A percentile compares a stretch with the other conserved stretches of the same genome.
Evolutionary conservation across 106 monocot genomes (phyloP).

Genomic region (Posidonia australis): DNA sequence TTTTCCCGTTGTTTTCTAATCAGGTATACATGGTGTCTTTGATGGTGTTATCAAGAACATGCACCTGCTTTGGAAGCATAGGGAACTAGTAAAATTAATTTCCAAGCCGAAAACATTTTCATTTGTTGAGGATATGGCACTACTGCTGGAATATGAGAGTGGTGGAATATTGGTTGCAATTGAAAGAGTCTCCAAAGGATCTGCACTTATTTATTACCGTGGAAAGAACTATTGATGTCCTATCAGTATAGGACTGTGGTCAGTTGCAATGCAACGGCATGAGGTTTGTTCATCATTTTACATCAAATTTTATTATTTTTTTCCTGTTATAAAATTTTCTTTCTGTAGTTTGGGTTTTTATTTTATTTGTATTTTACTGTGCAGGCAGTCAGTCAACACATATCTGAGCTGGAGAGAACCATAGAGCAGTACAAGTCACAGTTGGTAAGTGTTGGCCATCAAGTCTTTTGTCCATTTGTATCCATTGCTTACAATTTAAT

Average conservation of each 20-base stretch:
- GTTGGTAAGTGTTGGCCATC: constrained; percentile 10
- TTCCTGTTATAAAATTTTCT: not conserved
- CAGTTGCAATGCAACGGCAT: constrained; percentile 95
- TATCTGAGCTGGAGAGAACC: constrained; percentile 23
- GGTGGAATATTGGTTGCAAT: constrained; percentile 92
- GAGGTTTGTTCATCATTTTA: constrained; percentile 56
- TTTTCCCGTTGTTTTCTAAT: constrained; percentile 7
- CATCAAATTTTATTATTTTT: not conserved
- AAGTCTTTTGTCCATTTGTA: not conserved
- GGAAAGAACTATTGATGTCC: constrained; percentile 95
- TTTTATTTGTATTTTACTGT: constrained; percentile 2
- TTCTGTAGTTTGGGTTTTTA: not conserved
- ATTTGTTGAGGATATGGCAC: constrained; percentile 87
- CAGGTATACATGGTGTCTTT: constrained; percentile 97
- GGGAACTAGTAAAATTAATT: constrained; percentile 91
- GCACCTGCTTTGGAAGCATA: constrained; percentile 99
- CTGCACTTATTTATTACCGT: constrained; percentile 84
- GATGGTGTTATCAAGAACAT: constrained; percentile 99
- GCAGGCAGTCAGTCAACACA: constrained; percentile 23
- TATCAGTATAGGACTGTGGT: constrained; percentile 78
- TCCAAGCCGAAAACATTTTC: constrained; percentile 93
- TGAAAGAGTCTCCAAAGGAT: constrained; percentile 90
- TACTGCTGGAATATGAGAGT: constrained; percentile 88
- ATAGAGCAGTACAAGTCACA: constrained; percentile 16
- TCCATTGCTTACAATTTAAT: not conserved